These are phyloP conservation scores for Coemansia sp. DNA, from an alignment of 192 early-diverging fungal genomes.

Conservation along the genomic window DNA sequence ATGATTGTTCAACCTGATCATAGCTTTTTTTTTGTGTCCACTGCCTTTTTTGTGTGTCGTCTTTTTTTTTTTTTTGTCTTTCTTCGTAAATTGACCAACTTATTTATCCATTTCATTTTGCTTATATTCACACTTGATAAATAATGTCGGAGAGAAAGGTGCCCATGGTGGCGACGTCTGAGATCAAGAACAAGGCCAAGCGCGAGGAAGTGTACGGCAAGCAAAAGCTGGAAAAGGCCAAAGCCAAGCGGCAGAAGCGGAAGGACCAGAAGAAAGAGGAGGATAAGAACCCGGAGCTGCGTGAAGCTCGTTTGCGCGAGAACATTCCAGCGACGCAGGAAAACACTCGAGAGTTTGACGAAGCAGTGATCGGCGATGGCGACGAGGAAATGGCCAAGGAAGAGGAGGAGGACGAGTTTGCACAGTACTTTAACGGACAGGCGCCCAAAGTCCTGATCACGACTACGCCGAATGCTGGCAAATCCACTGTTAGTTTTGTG, in stretches of 20 bases:
- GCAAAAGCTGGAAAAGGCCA: constrained; percentile 71
- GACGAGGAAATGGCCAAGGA: constrained; percentile 83
- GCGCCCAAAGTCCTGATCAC: constrained; percentile 93
- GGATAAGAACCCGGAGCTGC: constrained; percentile 77
- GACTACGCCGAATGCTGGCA: constrained; percentile 58
- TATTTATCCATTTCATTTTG: background rate
- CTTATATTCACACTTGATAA: constrained; percentile 8
- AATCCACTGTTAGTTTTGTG: constrained; percentile 79
- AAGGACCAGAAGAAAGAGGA: constrained; percentile 77
- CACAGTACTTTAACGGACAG: constrained; percentile 84
- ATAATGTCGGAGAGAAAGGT: constrained; percentile 25
- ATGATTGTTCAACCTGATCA: background rate
- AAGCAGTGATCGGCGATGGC: constrained; percentile 78
- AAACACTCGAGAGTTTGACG: constrained; percentile 88
- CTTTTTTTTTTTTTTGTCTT: constrained; percentile 9
- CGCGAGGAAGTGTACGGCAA: constrained; percentile 78
- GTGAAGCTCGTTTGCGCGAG: constrained; percentile 77
- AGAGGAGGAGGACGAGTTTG: constrained; percentile 82
- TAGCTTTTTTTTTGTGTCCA: constrained; percentile 17
- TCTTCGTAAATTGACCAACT: constrained; percentile 7
- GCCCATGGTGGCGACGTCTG: constrained; percentile 33
- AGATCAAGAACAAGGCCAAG: constrained; percentile 84
- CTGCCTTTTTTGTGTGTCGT: background rate
- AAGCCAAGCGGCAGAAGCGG: constrained; percentile 72
- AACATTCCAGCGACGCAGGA: constrained; percentile 94